Evolutionary conservation across 2,329 filamentous ascomycete genomes (phyloP).

Genomic region (Monilinia aucupariae): DNA sequence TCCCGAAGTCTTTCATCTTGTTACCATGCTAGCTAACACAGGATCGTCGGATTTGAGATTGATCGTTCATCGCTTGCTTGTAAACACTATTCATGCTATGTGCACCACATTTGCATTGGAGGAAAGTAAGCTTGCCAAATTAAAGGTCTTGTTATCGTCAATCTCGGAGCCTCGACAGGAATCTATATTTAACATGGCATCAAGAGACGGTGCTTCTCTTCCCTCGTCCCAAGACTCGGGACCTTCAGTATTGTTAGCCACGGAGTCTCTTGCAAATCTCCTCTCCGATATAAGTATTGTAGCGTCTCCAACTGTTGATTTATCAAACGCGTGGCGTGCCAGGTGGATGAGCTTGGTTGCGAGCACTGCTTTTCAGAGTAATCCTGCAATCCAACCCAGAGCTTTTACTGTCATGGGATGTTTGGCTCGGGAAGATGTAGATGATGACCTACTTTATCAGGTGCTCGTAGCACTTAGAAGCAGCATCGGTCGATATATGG

Average conservation of each 20-base stretch:
- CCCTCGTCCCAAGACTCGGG: constrained; percentile 50
- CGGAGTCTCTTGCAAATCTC: constrained; percentile 56
- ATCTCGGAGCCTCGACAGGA: constrained; percentile 56
- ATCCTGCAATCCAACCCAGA: constrained; percentile 63
- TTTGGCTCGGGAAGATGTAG: constrained; percentile 64
- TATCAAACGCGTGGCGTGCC: constrained; percentile 64
- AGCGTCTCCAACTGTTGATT: constrained; percentile 58
- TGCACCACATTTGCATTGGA: constrained; percentile 61
- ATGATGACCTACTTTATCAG: constrained; percentile 66
- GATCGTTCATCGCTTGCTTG: constrained; percentile 56
- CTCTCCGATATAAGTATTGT: constrained; percentile 59
- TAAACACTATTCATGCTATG: constrained; percentile 63
- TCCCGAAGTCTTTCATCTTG: constrained; percentile 64
- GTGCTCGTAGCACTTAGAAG: constrained; percentile 62
- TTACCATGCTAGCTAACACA: constrained; percentile 65
- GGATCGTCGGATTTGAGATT: constrained; percentile 52
- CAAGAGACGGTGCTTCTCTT: constrained; percentile 50
- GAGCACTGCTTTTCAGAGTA: constrained; percentile 68
- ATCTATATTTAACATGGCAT: constrained; percentile 47
- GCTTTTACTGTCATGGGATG: constrained; percentile 69
- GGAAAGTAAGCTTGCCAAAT: constrained; percentile 43
- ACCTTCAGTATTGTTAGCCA: constrained; percentile 38
- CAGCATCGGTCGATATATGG: constrained; percentile 59
- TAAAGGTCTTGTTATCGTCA: constrained; percentile 50
- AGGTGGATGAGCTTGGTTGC: constrained; percentile 70